Percentiles rank a stretch among this genome's conserved stretches.
Evolutionary conservation across 2,329 filamentous ascomycete species (phyloP).

Genomic region (Geosmithia putterillii): DNA sequence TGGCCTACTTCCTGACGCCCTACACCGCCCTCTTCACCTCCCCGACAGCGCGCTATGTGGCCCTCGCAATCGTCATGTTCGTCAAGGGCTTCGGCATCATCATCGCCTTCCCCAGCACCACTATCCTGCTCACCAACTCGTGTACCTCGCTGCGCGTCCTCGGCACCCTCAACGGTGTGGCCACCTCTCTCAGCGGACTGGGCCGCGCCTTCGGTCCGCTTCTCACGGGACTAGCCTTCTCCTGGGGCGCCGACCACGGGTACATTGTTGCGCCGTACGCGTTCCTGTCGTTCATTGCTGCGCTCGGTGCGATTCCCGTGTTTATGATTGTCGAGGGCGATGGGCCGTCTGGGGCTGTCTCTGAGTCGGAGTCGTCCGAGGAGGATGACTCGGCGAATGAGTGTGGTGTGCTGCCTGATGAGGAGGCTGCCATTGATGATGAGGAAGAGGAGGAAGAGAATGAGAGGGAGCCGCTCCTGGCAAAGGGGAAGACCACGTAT

Average conservation of each 20-base stretch:
- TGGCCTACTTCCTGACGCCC: slow-evolving; percentile 71
- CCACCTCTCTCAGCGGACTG: slow-evolving; percentile 69
- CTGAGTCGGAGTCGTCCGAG: slow-evolving; percentile 6
- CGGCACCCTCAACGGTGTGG: slow-evolving; percentile 83
- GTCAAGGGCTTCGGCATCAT: slow-evolving; percentile 66
- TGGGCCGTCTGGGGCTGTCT: no score
- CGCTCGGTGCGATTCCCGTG: slow-evolving; percentile 57
- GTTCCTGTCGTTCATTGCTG: slow-evolving; percentile 52
- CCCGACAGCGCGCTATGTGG: slow-evolving; percentile 36
- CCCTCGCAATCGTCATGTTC: slow-evolving; percentile 57
- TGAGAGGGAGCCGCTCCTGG: slow-evolving; percentile 7
- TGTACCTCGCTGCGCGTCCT: slow-evolving; percentile 39
- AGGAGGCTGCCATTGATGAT: slow-evolving; percentile 10
- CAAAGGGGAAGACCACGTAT: slow-evolving; percentile 3
- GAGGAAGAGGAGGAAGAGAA: background rate
- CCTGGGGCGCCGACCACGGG: slow-evolving; percentile 60
- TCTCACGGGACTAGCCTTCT: slow-evolving; percentile 59
- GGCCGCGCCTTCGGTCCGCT: slow-evolving; percentile 73
- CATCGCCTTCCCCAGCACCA: slow-evolving; percentile 79
- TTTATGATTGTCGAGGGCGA: slow-evolving; percentile 66
- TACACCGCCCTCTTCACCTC: slow-evolving; percentile 57
- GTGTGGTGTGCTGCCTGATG: slow-evolving; percentile 8
- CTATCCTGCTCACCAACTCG: slow-evolving; percentile 46
- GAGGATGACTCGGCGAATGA: slow-evolving; percentile 19
- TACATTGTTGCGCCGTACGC: slow-evolving; percentile 77